Evolutionary conservation across 2,329 filamentous ascomycete species (phyloP).

Genomic region (Talaromyces sp.): DNA sequence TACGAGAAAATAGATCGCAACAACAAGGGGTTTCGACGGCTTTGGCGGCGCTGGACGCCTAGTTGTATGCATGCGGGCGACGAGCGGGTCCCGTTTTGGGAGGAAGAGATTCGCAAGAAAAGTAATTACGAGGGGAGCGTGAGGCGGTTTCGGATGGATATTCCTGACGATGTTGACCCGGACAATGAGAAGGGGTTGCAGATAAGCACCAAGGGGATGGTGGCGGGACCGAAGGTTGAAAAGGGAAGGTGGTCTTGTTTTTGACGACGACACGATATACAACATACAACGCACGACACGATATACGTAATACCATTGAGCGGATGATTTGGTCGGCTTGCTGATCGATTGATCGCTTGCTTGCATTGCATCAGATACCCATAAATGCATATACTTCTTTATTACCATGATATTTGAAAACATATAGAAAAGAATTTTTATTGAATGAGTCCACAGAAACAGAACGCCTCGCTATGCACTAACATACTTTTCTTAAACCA

Average conservation of each 20-base stretch:
- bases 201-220: not conserved
- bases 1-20: slow-evolving; percentile 55
- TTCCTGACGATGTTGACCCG: slow-evolving; percentile 27
- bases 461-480: slow-evolving; percentile 16
- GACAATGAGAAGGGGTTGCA: not conserved
- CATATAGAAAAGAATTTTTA: not conserved
- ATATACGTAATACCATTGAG: not conserved
- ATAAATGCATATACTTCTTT: not conserved
- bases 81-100: slow-evolving; percentile 40
- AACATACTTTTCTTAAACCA: slow-evolving; percentile 46
- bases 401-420: not conserved
- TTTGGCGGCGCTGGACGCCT: slow-evolving; percentile 42
- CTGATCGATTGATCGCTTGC: not conserved
- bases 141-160: slow-evolving; percentile 45
- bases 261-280: slow-evolving; percentile 4
- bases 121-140: slow-evolving; percentile 44
- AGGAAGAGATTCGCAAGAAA: slow-evolving; percentile 32
- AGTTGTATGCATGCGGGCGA: slow-evolving; percentile 37
- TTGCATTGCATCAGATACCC: slow-evolving; percentile 7
- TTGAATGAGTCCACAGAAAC: not conserved
- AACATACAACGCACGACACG: not conserved
- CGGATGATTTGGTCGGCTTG: not conserved
- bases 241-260: slow-evolving; percentile 18
- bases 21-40: slow-evolving; percentile 40
- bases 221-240: slow-evolving; percentile 2